A percentile compares a stretch with the other conserved stretches of the same genome.
These are phyloP conservation scores for Cutaneotrichosporon sp. DNA, from an alignment of 1,284 basidiomycete genomes.

Conservation along the genomic window DNA sequence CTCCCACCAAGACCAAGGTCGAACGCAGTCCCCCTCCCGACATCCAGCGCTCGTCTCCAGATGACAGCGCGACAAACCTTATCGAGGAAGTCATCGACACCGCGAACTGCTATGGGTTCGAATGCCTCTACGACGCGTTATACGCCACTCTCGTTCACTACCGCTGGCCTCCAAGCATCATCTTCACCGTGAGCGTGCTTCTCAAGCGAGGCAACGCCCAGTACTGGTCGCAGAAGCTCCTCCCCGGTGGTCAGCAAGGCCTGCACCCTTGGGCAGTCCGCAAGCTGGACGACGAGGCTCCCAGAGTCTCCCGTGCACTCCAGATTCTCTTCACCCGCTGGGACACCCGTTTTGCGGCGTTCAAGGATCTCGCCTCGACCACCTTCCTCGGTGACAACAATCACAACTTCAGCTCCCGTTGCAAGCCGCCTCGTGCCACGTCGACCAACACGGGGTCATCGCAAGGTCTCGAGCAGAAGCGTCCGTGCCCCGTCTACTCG, in stretches of 20 bases:
- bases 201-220: not conserved
- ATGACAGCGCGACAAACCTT: not conserved
- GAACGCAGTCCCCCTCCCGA: not conserved
- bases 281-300: not conserved
- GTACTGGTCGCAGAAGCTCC: not conserved
- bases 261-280: not conserved
- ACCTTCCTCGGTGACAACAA: not conserved
- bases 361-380: not conserved
- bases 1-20: not conserved
- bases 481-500: not conserved
- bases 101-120: not conserved
- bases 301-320: not conserved
- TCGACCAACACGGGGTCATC: no score
- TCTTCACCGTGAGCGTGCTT: not conserved
- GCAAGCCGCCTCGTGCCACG: not conserved
- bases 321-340: not conserved
- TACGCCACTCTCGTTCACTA: not conserved
- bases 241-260: not conserved
- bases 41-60: not conserved
- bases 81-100: constrained; percentile 4
- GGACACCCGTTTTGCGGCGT: not conserved
- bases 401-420: not conserved
- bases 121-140: not conserved
- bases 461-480: not conserved
- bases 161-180: not conserved